These are phyloP conservation scores for Sclerotinia sclerotiorum DNA, from an alignment of 2,329 filamentous ascomycete species.

Conservation along the genomic window DNA sequence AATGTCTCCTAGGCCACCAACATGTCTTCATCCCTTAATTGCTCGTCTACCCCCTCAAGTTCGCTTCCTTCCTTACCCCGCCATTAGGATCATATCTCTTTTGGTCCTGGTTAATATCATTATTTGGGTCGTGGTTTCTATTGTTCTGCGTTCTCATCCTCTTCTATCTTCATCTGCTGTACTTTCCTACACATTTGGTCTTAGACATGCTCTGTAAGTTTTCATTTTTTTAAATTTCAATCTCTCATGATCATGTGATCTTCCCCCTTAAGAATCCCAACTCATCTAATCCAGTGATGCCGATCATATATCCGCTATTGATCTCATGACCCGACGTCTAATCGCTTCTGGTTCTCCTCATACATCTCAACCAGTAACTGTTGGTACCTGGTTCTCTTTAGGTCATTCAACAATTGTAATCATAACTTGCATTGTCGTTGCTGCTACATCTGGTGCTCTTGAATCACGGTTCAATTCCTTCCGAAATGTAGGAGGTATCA, in stretches of 20 bases:
- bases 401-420: slow-evolving; percentile 93
- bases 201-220: slow-evolving; percentile 75
- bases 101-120: slow-evolving; percentile 53
- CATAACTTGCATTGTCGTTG: slow-evolving; percentile 86
- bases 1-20: slow-evolving; percentile 21
- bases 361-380: slow-evolving; percentile 75
- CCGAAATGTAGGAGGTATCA: slow-evolving; percentile 76
- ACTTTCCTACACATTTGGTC: slow-evolving; percentile 81
- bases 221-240: not conserved
- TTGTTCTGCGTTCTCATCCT: slow-evolving; percentile 54
- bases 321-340: slow-evolving; percentile 88
- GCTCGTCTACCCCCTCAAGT: slow-evolving; percentile 21
- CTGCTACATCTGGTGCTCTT: slow-evolving; percentile 83
- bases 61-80: slow-evolving; percentile 32
- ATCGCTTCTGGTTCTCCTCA: slow-evolving; percentile 58
- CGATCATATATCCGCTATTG: slow-evolving; percentile 88
- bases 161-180: slow-evolving; percentile 75
- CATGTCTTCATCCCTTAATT: slow-evolving; percentile 22
- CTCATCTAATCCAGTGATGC: slow-evolving; percentile 56
- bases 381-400: slow-evolving; percentile 91
- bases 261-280: not conserved
- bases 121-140: slow-evolving; percentile 55
- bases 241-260: not conserved
- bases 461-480: slow-evolving; percentile 80
- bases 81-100: slow-evolving; percentile 49